Evolutionary conservation across 441 rosid genomes (phyloP), one percentile per base, ranked within the genome.

Genomic region (Manihot esculenta): DNA sequence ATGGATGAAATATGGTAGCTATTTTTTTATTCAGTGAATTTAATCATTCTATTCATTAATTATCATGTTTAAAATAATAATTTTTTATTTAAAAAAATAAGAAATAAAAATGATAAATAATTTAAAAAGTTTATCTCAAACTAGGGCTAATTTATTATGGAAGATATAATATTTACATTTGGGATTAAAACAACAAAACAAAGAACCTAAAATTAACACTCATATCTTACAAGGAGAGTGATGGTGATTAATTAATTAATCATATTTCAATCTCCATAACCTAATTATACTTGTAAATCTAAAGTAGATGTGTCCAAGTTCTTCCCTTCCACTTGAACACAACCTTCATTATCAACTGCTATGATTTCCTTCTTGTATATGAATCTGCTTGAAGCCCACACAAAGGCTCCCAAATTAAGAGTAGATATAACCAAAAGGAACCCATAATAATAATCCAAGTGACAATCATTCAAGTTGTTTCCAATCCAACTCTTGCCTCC

Each of bases 401-500:
- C 44, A 78, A 88, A 93, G 12, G 80, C 84, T 7, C 85, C 92
- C 41, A 89, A 72, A 73, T 93, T 93, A 48, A 84, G 73, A 0
- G 84, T 44, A 11, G 93, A 86, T 11, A 89, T 75, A 42, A 85
- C 85, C 82, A 89, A 3, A 35, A 93, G 83, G 77, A 93, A 93
- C 7, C 89, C 97, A 69, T 93, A 91, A 70, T 89, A 93, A 73
- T 88, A 91, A 82, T 93, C 94, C 78, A 93, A 75, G 67, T 87
- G 86, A 56, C 83, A 89, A 74, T 80, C 88, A 78, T 93, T 93
- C 82, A 93, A 73, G 63, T 93, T 89, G 72, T 91, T 74, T 12
- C 90, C 92, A 60, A 93, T 91, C 98, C 98, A 93, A 55, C 95
- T 85, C 80, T 77, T 84, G 63, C 80, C 80, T 24, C 86, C 87